These are phyloP conservation scores for Cryptosporidium sp. DNA, from an alignment of 169 alveolate species.

Conservation along the genomic window DNA sequence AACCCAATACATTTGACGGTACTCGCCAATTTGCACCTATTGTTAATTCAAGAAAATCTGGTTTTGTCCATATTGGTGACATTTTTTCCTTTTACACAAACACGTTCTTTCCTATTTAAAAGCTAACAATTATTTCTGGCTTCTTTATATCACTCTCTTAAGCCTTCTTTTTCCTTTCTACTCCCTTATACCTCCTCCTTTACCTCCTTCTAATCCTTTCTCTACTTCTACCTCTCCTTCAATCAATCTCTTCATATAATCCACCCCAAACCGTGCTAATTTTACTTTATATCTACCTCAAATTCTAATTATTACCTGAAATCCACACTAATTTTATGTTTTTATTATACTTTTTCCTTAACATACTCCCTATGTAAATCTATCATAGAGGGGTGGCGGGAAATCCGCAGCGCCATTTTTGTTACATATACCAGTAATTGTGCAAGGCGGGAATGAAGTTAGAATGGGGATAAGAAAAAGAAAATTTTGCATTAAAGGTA, in stretches of 20 bases:
- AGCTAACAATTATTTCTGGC: too few relatives aligned
- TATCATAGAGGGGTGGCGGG: conserved; percentile 76
- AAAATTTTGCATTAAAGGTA: too few relatives aligned
- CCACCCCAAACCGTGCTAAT: not conserved
- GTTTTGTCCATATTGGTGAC: conserved; percentile 61
- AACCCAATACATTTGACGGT: conserved; percentile 47
- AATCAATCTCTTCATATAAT: not conserved
- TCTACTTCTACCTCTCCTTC: not conserved
- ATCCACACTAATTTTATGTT: not conserved
- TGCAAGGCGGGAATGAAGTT: not conserved
- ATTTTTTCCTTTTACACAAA: not conserved
- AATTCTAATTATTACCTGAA: not conserved
- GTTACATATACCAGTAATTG: not conserved
- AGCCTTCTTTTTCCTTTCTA: not conserved
- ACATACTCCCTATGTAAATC: conserved; percentile 10
- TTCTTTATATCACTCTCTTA: not conserved
- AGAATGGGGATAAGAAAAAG: not conserved
- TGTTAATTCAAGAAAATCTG: conserved; percentile 41
- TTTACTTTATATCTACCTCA: not conserved
- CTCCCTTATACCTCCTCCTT: not conserved
- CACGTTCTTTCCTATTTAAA: not conserved
- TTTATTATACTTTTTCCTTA: conserved; percentile 8
- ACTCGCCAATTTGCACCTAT: conserved; percentile 48
- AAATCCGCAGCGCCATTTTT: not conserved
- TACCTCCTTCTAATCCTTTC: not conserved